phyloP scores from a whole-genome alignment of 306 rosid species.

The Arachis stenosperma region DNA sequence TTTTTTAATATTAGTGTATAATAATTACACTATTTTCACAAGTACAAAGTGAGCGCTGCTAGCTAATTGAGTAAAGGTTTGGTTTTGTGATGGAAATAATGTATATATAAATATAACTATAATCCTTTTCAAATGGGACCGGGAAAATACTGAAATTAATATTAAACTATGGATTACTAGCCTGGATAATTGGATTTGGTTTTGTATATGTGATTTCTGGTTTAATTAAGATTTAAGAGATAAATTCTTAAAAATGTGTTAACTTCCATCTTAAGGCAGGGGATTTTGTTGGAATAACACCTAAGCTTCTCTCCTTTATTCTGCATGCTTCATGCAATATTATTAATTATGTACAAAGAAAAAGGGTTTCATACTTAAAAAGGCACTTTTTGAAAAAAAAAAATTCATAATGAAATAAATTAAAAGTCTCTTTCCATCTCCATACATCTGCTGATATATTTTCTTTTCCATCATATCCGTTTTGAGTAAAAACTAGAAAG shows the following conservation, averaged over 20 bases:
- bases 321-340: not conserved
- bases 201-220: not conserved
- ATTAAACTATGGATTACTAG: not conserved
- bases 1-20: not conserved
- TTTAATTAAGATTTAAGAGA: not conserved
- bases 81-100: slow-evolving; percentile 8
- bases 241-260: not conserved
- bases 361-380: not conserved
- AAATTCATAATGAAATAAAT: not conserved
- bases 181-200: not conserved
- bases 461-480: not conserved
- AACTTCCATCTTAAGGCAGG: not conserved
- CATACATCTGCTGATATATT: not conserved
- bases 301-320: not conserved
- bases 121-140: slow-evolving; percentile 34
- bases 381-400: not conserved
- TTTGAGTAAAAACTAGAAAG: not conserved
- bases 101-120: not conserved
- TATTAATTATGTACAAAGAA: not conserved
- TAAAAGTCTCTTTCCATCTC: not conserved
- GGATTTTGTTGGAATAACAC: not conserved
- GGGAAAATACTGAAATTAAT: not conserved
- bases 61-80: slow-evolving; percentile 12
- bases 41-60: slow-evolving; percentile 4
- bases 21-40: not conserved